These are phyloP conservation scores for Aspergillus melleus DNA, from an alignment of 2,329 filamentous ascomycete genomes.

Conservation along the genomic window DNA sequence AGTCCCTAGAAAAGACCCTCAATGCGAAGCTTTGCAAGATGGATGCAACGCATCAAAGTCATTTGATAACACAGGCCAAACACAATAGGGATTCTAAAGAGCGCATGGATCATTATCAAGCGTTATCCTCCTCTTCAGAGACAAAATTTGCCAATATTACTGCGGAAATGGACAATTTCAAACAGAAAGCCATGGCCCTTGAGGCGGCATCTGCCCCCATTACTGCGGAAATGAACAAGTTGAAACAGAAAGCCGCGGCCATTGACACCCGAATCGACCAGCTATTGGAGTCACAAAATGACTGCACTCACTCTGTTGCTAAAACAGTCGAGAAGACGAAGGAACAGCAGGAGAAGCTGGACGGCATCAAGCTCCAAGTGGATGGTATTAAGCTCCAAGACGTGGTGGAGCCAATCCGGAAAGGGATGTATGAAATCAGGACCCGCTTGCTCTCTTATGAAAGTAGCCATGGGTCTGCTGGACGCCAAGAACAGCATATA, in stretches of 20 bases:
- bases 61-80: background rate
- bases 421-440: background rate
- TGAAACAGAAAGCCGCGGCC: background rate
- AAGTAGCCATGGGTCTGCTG: background rate
- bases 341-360: constrained; percentile 3
- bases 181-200: background rate
- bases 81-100: constrained; percentile 1
- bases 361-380: background rate
- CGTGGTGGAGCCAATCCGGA: background rate
- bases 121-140: background rate
- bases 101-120: background rate
- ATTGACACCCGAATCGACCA: constrained; percentile 4
- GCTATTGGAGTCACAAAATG: constrained; percentile 6
- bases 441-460: background rate
- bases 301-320: background rate
- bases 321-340: background rate
- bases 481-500: background rate
- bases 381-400: background rate
- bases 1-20: background rate
- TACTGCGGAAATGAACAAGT: background rate
- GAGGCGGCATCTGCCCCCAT: background rate
- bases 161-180: background rate
- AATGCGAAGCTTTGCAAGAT: background rate
- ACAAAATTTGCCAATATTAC: background rate
- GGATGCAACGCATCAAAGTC: background rate